A percentile compares a stretch with the other conserved stretches of the same genome.
phyloP scores from a whole-genome alignment of 176 grass and related monocot genomes.

The Paspalum notatum region DNA sequence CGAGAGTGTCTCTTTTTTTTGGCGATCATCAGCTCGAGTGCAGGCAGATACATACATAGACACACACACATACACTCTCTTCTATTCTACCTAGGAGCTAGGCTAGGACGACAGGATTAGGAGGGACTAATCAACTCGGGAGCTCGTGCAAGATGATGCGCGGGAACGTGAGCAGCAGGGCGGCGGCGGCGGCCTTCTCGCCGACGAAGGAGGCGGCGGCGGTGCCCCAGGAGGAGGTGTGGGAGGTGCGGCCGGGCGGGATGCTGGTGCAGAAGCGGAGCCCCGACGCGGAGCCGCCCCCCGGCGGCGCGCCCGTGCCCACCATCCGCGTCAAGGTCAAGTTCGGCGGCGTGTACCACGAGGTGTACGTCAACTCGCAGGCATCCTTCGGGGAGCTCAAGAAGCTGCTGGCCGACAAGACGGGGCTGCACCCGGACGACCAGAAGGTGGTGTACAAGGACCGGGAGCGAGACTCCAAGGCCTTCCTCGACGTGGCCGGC shows the following conservation, averaged over 20 bases:
- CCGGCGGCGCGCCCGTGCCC: conserved; percentile 64
- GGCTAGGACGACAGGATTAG: too few species aligned
- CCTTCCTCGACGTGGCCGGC: conserved; percentile 72
- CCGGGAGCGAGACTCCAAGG: conserved; percentile 72
- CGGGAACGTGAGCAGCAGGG: conserved; percentile 38
- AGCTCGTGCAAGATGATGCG: conserved; percentile 58
- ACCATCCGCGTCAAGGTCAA: conserved; percentile 98
- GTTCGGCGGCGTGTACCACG: conserved; percentile 73
- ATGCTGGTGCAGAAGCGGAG: conserved; percentile 94
- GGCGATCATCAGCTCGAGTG: background rate
- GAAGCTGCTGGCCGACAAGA: conserved; percentile 79
- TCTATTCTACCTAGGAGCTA: background rate
- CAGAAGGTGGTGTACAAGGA: conserved; percentile 88
- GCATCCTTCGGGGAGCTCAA: conserved; percentile 93
- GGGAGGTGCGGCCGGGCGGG: conserved; percentile 90
- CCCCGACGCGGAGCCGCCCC: conserved; percentile 49
- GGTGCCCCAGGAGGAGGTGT: conserved; percentile 61
- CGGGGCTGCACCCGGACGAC: conserved; percentile 83
- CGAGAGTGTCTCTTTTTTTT: background rate
- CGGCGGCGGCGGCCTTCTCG: conserved; percentile 34
- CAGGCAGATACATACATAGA: too few species aligned
- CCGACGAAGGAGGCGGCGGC: conserved; percentile 46
- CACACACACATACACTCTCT: background rate
- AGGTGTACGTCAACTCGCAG: conserved; percentile 89
- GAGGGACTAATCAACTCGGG: too few species aligned